Evolutionary conservation across 2,329 filamentous ascomycete genomes (phyloP).

Genomic region (Xylariaceae sp.): DNA sequence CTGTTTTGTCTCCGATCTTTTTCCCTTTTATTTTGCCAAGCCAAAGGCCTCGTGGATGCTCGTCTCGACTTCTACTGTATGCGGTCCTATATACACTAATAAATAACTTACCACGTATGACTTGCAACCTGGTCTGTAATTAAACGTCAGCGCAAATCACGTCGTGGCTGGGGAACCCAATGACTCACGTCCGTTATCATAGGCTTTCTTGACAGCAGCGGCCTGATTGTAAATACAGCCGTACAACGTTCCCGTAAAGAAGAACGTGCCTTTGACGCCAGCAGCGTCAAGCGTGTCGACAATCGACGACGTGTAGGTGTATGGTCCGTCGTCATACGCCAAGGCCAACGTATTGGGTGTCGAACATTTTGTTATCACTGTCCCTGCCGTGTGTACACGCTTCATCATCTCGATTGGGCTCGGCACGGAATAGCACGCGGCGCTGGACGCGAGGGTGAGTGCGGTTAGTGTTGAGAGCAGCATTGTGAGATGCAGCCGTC

Average conservation of each 20-base stretch:
- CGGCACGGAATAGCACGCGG: conserved; percentile 29
- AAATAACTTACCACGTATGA: conserved; percentile 45
- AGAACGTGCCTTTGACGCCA: conserved; percentile 53
- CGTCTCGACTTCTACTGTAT: no score
- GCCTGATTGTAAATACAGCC: conserved; percentile 50
- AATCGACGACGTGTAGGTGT: conserved; percentile 45
- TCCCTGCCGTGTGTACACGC: conserved; percentile 39
- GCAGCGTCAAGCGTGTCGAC: conserved; percentile 49
- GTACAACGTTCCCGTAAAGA: conserved; percentile 50
- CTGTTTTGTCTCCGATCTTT: background rate
- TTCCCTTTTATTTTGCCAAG: background rate
- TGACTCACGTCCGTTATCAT: conserved; percentile 39
- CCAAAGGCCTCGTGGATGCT: no score
- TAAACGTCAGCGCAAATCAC: background rate
- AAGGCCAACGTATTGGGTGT: conserved; percentile 46
- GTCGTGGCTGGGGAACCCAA: background rate
- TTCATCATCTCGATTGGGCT: conserved; percentile 41
- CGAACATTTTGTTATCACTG: conserved; percentile 45
- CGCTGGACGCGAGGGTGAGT: conserved; percentile 22
- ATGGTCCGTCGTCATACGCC: conserved; percentile 55
- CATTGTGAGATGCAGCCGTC: no score
- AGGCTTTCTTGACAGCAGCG: conserved; percentile 53
- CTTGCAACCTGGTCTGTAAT: conserved; percentile 47
- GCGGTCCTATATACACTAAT: no score
- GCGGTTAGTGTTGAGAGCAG: conserved; percentile 17